Base-by-base conservation (phyloP, 306 rosid species). In the Adenanthera pavonina region DNA sequence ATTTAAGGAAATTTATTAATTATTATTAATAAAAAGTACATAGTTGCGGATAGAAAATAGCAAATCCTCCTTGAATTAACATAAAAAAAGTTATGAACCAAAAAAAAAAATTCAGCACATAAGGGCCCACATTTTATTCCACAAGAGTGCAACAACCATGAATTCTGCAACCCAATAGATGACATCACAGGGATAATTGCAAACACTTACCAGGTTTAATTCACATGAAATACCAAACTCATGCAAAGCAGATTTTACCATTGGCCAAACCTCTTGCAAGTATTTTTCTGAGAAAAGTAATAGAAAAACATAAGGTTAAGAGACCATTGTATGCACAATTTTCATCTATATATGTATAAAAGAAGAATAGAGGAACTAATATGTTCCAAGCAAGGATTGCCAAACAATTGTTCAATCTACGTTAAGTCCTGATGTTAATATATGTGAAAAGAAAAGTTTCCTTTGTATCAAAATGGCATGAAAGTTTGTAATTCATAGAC, bases 191-290 rank as follows among this genome's bases (percentile, higher is more conserved):
- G n/a, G n/a, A n/a, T n/a, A 38, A 61, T 13, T n/a, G 68, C 8
- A 44, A 76, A 13, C 7, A 46, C 89, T 67, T 84, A 94, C 99
- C 88, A 95, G 48, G 74, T 95, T 90, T 48, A 95, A 87, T 57
- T 92, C 98, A n/a, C 91, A 74, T 0, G 89, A 8, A 84, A 95
- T 36, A 6, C 92, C 92, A 13, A 81, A 83, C 81, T 86, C 90
- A 30, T 90, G 90, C 67, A 93, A 78, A 19, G 96, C 85, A 12
- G 96, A 84, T 75, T 87, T 95, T 49, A 93, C 91, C 12, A 48
- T 14, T 0, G 97, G 97, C 99, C 99, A 95, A 16, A 73, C 85
- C n/a, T 88, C 93, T 81, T 90, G 97, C 72, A 95, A 88, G 76
- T 93, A 92, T 66, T 90, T 95, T 68, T 92, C 99, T 89, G 84